phyloP scores from a whole-genome alignment of 108 stramenopile species.

The Parmales sp. region DNA sequence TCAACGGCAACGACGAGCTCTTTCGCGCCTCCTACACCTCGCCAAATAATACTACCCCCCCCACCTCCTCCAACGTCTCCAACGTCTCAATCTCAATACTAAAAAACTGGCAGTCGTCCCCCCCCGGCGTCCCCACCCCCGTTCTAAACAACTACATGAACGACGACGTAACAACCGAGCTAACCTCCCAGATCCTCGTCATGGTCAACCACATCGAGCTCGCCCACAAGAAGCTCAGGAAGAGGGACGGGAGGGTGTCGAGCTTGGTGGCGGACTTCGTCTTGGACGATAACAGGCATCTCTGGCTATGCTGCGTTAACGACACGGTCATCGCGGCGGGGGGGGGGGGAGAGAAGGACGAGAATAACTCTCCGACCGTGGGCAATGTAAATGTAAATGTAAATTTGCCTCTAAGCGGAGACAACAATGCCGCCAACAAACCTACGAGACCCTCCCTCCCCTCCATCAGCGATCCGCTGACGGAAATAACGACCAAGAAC shows the following conservation, averaged over 20 bases:
- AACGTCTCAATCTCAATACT: too few relatives aligned
- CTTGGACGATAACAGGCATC: slow-evolving; percentile 4
- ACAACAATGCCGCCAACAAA: too few relatives aligned
- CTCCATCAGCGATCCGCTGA: too few relatives aligned
- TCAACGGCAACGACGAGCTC: neutral
- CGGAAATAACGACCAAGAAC: too few relatives aligned
- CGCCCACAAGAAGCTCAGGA: neutral
- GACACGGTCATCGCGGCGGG: neutral
- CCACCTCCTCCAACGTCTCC: too few relatives aligned
- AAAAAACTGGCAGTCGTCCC: neutral
- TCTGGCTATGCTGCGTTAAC: slow-evolving; percentile 10
- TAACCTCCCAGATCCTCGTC: neutral
- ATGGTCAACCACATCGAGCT: neutral
- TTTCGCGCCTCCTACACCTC: neutral
- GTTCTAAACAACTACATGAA: neutral
- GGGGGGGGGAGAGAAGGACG: too few relatives aligned
- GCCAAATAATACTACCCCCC: neutral
- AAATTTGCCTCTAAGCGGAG: too few relatives aligned
- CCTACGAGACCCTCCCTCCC: too few relatives aligned
- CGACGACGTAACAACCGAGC: neutral
- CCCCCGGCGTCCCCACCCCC: neutral
- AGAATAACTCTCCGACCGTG: neutral
- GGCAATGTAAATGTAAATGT: neutral
- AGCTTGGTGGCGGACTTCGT: slow-evolving; percentile 5
- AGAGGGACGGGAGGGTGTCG: neutral